Percentiles rank a stretch among this genome's conserved stretches.
phyloP scores from a whole-genome alignment of 306 rosid species.

The Medicago lupulina region DNA sequence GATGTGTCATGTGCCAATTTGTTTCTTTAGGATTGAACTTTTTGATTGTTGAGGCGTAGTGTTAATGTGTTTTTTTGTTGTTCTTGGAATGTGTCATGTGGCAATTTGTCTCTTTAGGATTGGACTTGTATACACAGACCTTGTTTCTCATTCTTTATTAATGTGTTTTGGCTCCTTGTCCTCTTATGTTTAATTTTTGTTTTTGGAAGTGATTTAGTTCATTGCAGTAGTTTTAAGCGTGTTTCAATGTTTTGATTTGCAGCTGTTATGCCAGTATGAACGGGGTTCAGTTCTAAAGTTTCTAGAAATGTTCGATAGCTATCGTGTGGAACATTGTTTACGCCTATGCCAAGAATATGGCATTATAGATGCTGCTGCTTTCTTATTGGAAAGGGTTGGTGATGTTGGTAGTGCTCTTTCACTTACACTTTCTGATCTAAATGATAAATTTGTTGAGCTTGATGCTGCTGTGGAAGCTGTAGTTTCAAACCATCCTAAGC shows the following conservation, averaged over 20 bases:
- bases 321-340: slow-evolving; percentile 90
- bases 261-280: slow-evolving; percentile 88
- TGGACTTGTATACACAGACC: slow-evolving; percentile 18
- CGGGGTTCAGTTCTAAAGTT: slow-evolving; percentile 89
- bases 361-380: slow-evolving; percentile 90
- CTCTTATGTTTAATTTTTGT: not conserved
- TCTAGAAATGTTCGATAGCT: slow-evolving; percentile 90
- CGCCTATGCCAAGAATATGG: slow-evolving; percentile 86
- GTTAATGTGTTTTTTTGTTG: slow-evolving; percentile 16
- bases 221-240: slow-evolving; percentile 21
- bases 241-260: slow-evolving; percentile 48
- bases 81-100: slow-evolving; percentile 24
- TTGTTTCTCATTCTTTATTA: slow-evolving; percentile 17
- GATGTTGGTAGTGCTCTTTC: slow-evolving; percentile 92
- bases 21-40: slow-evolving; percentile 16
- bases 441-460: slow-evolving; percentile 77
- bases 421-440: slow-evolving; percentile 81
- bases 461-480: slow-evolving; percentile 73
- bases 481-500: slow-evolving; percentile 48
- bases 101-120: slow-evolving; percentile 24
- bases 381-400: slow-evolving; percentile 92
- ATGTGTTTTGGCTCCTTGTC: slow-evolving; percentile 23
- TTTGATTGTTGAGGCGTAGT: slow-evolving; percentile 31
- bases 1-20: slow-evolving; percentile 16
- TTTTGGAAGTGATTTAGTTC: slow-evolving; percentile 1